A percentile compares a stretch with the other conserved stretches of the same genome.
phyloP scores from a whole-genome alignment of 805 yeast genomes.

The Sporopachydermia lactativora region DNA sequence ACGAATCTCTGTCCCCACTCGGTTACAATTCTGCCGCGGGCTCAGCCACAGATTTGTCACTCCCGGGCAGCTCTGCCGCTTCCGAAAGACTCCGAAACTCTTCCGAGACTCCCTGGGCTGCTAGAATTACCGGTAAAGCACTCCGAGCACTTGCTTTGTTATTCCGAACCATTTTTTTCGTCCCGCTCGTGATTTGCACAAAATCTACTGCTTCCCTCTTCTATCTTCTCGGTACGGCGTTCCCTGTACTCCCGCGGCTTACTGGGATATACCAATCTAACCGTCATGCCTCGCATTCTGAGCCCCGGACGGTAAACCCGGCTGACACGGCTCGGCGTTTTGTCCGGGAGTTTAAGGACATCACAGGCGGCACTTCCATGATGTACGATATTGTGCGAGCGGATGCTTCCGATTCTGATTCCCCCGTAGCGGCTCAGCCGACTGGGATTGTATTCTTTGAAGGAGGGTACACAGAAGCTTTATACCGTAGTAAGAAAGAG shows the following conservation, averaged over 20 bases:
- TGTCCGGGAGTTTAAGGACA: conserved; percentile 37
- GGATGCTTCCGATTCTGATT: not conserved
- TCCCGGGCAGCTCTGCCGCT: conserved; percentile 13
- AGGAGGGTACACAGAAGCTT: conserved; percentile 72
- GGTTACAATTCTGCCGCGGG: not conserved
- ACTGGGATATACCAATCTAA: conserved; percentile 24
- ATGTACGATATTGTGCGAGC: conserved; percentile 9
- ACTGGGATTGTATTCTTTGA: conserved; percentile 30
- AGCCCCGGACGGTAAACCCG: conserved; percentile 30
- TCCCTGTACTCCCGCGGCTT: conserved; percentile 24
- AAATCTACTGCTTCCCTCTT: conserved; percentile 16
- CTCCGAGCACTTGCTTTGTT: conserved; percentile 15
- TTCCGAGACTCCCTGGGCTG: conserved; percentile 1
- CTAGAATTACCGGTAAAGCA: conserved; percentile 12
- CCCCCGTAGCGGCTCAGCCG: conserved; percentile 6
- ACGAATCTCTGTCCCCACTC: conserved; percentile 5
- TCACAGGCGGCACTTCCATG: conserved; percentile 13
- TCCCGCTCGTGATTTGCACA: conserved; percentile 21
- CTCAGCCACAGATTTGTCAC: conserved; percentile 13
- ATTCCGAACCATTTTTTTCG: conserved; percentile 17
- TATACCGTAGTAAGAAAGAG: conserved; percentile 52
- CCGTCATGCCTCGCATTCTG: conserved; percentile 22
- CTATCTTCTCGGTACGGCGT: conserved; percentile 16
- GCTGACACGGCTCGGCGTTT: conserved; percentile 38
- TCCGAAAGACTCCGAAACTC: not conserved